Percentiles rank a stretch among this genome's conserved stretches.
Conservation (phyloP, 306 rosid genomes). For the Vicia faba region DNA sequence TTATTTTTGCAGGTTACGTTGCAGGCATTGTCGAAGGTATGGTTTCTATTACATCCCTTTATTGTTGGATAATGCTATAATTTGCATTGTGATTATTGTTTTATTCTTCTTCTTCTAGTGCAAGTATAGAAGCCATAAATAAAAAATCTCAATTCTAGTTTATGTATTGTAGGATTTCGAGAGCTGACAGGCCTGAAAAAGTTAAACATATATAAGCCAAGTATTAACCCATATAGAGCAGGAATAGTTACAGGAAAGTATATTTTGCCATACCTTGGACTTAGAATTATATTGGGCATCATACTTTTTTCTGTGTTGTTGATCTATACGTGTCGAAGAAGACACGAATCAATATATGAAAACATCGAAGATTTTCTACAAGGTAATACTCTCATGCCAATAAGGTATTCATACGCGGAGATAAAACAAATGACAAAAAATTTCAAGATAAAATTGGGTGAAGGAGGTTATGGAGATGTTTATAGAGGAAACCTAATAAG, state of each 20-base stretch:
- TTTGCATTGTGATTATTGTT: too few relatives aligned
- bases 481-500: not conserved
- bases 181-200: too few relatives aligned
- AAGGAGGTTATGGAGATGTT: not conserved
- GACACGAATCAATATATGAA: not conserved
- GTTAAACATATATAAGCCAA: too few relatives aligned
- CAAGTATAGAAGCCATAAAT: too few relatives aligned
- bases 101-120: too few relatives aligned
- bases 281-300: not conserved
- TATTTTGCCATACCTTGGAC: not conserved
- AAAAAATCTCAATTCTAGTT: too few relatives aligned
- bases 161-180: too few relatives aligned
- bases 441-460: not conserved
- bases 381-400: not conserved
- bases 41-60: too few relatives aligned
- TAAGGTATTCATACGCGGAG: constrained; percentile 1
- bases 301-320: not conserved
- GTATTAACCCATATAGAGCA: too few relatives aligned
- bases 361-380: not conserved
- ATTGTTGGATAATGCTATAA: too few relatives aligned
- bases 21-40: too few relatives aligned
- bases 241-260: not conserved
- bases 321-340: not conserved
- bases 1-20: too few relatives aligned
- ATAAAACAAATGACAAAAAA: not conserved